phyloP scores from a whole-genome alignment of 1,284 basidiomycete species.

The Cutaneotrichosporon curvatum region DNA sequence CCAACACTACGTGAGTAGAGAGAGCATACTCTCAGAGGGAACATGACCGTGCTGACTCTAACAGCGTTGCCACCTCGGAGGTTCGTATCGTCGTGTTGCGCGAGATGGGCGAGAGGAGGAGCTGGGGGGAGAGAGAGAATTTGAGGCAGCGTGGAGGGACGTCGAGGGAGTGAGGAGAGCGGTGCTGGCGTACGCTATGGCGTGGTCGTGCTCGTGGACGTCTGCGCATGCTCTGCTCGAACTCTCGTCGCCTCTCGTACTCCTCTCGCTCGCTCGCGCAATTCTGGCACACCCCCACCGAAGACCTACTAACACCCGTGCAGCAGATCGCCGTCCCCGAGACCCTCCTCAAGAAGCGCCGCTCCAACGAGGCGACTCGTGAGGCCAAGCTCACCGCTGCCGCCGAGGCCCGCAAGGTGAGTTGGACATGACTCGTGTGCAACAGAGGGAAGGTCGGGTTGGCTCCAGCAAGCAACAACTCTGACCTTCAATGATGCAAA shows the following conservation, averaged over 20 bases:
- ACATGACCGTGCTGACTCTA: slow-evolving; percentile 2
- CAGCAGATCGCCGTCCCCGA: slow-evolving; percentile 76
- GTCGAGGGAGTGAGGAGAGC: neutral
- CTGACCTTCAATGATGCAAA: slow-evolving; percentile 67
- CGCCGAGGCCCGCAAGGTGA: slow-evolving; percentile 84
- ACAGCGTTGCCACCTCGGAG: slow-evolving; percentile 11
- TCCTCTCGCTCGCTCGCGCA: no score
- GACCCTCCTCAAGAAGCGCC: slow-evolving; percentile 99
- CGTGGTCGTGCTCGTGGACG: no score
- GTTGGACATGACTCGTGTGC: neutral
- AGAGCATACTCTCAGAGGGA: neutral
- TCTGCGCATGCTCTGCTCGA: no score
- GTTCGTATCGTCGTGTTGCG: slow-evolving; percentile 6
- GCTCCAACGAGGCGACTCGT: slow-evolving; percentile 93
- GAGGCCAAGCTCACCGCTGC: slow-evolving; percentile 89
- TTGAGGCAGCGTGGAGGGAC: slow-evolving; percentile 3
- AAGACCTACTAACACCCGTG: slow-evolving; percentile 4
- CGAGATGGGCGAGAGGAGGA: neutral
- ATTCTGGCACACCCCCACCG: neutral
- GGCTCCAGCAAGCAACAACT: neutral
- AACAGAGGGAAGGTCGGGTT: neutral
- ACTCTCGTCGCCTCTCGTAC: no score
- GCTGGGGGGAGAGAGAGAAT: no score
- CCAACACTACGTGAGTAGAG: slow-evolving; percentile 6
- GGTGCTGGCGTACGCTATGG: no score